Percentiles rank a stretch among this genome's conserved stretches.
phyloP scores from a whole-genome alignment of 2,329 filamentous ascomycete genomes.

The Diplodia seriata region DNA sequence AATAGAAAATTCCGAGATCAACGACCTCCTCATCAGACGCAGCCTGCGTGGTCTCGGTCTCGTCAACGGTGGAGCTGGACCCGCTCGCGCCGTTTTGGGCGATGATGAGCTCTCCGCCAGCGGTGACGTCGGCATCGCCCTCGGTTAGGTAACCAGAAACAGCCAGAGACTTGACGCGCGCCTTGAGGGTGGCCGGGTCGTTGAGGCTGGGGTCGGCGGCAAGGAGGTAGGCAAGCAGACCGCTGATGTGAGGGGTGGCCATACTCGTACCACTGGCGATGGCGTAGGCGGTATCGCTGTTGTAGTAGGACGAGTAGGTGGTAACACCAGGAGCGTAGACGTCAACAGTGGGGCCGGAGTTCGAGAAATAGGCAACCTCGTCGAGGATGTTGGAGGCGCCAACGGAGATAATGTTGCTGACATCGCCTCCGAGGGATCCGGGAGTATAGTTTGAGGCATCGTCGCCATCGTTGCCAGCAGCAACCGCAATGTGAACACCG shows the following conservation, averaged over 20 bases:
- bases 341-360: slow-evolving; percentile 46
- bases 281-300: slow-evolving; percentile 47
- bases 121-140: slow-evolving; percentile 8
- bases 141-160: slow-evolving; percentile 18
- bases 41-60: not conserved
- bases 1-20: slow-evolving; percentile 29
- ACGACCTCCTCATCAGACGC: slow-evolving; percentile 17
- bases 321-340: slow-evolving; percentile 48
- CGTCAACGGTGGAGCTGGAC: slow-evolving; percentile 1
- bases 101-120: slow-evolving; percentile 19
- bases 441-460: slow-evolving; percentile 44
- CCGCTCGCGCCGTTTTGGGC: slow-evolving; percentile 31
- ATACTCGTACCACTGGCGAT: slow-evolving; percentile 65
- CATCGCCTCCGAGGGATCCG: slow-evolving; percentile 38
- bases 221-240: slow-evolving; percentile 71
- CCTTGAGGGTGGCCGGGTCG: slow-evolving; percentile 26
- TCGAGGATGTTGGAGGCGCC: slow-evolving; percentile 46
- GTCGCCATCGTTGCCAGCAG: slow-evolving; percentile 44
- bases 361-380: slow-evolving; percentile 45
- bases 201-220: slow-evolving; percentile 39
- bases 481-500: slow-evolving; percentile 38
- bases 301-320: slow-evolving; percentile 53
- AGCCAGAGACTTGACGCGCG: slow-evolving; percentile 10
- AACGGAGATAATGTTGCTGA: slow-evolving; percentile 49
- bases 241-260: slow-evolving; percentile 70